phyloP scores from a whole-genome alignment of 768 basidiomycete genomes.

The Auricularia sp. region DNA sequence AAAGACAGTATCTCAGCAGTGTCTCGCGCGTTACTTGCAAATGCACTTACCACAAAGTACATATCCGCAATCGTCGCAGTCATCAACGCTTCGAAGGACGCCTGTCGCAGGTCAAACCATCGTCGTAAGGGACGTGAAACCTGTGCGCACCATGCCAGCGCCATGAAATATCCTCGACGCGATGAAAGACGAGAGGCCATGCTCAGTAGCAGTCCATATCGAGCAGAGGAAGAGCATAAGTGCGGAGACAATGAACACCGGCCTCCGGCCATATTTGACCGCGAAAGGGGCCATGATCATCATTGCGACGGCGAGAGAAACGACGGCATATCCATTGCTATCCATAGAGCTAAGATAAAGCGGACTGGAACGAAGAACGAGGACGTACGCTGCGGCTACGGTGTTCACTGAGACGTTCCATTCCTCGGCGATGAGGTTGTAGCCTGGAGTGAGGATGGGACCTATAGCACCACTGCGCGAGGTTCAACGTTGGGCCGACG shows the following conservation, averaged over 20 bases:
- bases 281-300: slow-evolving; percentile 29
- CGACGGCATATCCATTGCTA: slow-evolving; percentile 1
- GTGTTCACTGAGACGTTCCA: slow-evolving; percentile 32
- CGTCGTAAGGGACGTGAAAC: not conserved
- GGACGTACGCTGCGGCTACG: slow-evolving; percentile 33
- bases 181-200: slow-evolving; percentile 30
- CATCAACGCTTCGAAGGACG: slow-evolving; percentile 12
- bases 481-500: not conserved
- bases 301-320: slow-evolving; percentile 15
- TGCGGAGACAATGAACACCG: slow-evolving; percentile 33
- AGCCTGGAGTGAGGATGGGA: slow-evolving; percentile 18
- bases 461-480: slow-evolving; percentile 9
- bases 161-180: slow-evolving; percentile 37
- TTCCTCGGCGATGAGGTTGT: slow-evolving; percentile 29
- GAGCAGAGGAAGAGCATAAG: slow-evolving; percentile 34
- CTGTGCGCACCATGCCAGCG: slow-evolving; percentile 30
- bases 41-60: slow-evolving; percentile 2
- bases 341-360: not conserved
- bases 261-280: slow-evolving; percentile 36
- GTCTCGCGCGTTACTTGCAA: too few species aligned
- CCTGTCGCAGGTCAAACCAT: slow-evolving; percentile 10
- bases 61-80: slow-evolving; percentile 12
- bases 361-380: slow-evolving; percentile 17
- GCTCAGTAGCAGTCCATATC: slow-evolving; percentile 35
- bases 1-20: not conserved